A percentile compares a stretch with the other conserved stretches of the same genome.
Evolutionary conservation across 2,329 filamentous ascomycete species (phyloP).

Genomic region (Colletotrichum sansevieriae): DNA sequence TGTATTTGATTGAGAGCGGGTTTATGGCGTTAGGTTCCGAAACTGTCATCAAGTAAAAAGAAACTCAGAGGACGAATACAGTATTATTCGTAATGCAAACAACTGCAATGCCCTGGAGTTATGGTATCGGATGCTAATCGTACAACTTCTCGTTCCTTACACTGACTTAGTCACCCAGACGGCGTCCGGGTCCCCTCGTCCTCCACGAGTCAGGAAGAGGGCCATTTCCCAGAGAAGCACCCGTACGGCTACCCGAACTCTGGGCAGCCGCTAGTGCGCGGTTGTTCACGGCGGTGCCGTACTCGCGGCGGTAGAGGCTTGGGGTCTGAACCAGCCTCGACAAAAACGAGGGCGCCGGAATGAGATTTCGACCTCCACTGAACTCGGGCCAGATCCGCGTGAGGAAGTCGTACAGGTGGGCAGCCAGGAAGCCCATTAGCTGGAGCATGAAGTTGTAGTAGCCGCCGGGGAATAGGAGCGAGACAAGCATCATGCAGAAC

Average conservation of each 20-base stretch:
- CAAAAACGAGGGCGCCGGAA: constrained; percentile 81
- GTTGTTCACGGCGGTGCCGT: constrained; percentile 69
- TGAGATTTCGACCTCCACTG: constrained; percentile 82
- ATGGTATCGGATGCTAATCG: constrained; percentile 7
- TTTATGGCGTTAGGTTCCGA: neutral
- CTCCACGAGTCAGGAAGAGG: constrained; percentile 75
- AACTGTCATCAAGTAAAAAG: constrained; percentile 11
- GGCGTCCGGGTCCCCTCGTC: constrained; percentile 71
- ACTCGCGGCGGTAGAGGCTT: constrained; percentile 63
- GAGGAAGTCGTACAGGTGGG: constrained; percentile 92
- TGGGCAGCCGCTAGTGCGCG: constrained; percentile 50
- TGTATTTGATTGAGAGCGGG: neutral
- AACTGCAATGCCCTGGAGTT: neutral
- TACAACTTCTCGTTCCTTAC: neutral
- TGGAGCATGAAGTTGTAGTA: constrained; percentile 71
- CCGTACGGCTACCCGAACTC: constrained; percentile 56
- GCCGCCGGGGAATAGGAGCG: constrained; percentile 75
- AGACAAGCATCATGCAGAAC: constrained; percentile 81
- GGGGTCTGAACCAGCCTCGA: constrained; percentile 73
- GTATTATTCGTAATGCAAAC: constrained; percentile 39
- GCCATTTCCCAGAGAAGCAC: constrained; percentile 57
- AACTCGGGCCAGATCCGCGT: constrained; percentile 90
- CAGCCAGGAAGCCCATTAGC: constrained; percentile 83
- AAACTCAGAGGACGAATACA: constrained; percentile 29
- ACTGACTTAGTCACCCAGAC: constrained; percentile 61